Percentiles rank a stretch among this genome's conserved stretches.
phyloP scores from a whole-genome alignment of 2,329 filamentous ascomycete species.

The Colletotrichum gloeosporioides region DNA sequence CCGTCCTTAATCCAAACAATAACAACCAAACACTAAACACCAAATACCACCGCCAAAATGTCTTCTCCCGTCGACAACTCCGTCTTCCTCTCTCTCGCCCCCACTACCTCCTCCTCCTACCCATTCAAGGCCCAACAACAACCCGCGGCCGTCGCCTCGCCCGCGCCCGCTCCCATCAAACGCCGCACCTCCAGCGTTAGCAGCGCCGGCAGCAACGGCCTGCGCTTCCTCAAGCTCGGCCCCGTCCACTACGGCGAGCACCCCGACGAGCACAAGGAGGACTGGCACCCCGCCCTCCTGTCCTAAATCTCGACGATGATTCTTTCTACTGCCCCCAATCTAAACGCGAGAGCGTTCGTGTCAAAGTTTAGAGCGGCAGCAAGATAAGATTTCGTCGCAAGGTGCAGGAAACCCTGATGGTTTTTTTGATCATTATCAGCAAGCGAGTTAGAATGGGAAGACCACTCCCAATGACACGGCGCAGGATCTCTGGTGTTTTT shows the following conservation, averaged over 20 bases:
- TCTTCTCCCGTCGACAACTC: constrained; percentile 22
- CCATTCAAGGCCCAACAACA: constrained; percentile 44
- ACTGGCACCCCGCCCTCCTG: constrained; percentile 17
- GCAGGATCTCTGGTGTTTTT: background rate
- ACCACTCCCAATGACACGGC: background rate
- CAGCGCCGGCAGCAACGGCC: constrained; percentile 44
- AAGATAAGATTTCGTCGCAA: background rate
- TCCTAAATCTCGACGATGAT: background rate
- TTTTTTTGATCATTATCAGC: background rate
- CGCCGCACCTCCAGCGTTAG: constrained; percentile 62
- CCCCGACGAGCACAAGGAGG: constrained; percentile 57
- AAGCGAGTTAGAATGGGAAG: background rate
- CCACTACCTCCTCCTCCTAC: constrained; percentile 61
- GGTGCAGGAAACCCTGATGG: constrained; percentile 4
- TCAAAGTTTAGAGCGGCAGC: background rate
- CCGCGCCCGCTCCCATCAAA: constrained; percentile 30
- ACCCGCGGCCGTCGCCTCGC: constrained; percentile 31
- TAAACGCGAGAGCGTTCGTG: background rate
- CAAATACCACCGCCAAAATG: background rate
- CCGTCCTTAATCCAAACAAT: background rate
- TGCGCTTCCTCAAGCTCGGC: constrained; percentile 67
- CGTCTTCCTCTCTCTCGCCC: constrained; percentile 63
- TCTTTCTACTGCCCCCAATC: background rate
- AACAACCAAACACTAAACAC: background rate
- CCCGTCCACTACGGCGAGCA: constrained; percentile 70